Evolutionary conservation across 306 rosid genomes (phyloP).

Genomic region (Cicer judaicum): DNA sequence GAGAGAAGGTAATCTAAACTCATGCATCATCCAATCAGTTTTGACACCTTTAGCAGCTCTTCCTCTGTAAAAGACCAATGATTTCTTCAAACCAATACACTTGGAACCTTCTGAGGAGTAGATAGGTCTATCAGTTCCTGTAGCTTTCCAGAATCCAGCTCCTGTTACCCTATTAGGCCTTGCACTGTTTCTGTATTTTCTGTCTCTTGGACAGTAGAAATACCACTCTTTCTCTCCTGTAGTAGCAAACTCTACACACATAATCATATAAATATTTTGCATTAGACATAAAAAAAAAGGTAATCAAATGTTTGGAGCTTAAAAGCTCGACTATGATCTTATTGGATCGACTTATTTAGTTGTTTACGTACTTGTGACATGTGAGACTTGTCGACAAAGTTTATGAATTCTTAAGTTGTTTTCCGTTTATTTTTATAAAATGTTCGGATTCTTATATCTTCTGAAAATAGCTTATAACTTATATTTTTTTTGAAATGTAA

Average conservation of each 20-base stretch:
- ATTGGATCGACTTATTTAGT: too few relatives aligned
- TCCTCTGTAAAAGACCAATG: conserved; percentile 88
- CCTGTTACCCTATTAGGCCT: conserved; percentile 91
- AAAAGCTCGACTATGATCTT: too few relatives aligned
- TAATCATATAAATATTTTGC: not conserved
- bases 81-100: conserved; percentile 91
- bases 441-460: not conserved
- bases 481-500: not conserved
- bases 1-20: conserved; percentile 84
- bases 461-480: not conserved
- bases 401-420: not conserved
- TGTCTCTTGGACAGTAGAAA: conserved; percentile 91
- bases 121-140: conserved; percentile 88
- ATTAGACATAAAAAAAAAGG: not conserved
- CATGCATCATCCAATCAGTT: conserved; percentile 99
- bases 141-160: conserved; percentile 97
- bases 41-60: conserved; percentile 89
- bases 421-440: not conserved
- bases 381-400: not conserved
- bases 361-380: not conserved
- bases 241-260: conserved; percentile 66
- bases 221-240: conserved; percentile 95
- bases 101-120: conserved; percentile 84
- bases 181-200: conserved; percentile 92
- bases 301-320: not conserved